phyloP scores from a whole-genome alignment of 176 grass and related monocot species.

The Oryza coarctata region DNA sequence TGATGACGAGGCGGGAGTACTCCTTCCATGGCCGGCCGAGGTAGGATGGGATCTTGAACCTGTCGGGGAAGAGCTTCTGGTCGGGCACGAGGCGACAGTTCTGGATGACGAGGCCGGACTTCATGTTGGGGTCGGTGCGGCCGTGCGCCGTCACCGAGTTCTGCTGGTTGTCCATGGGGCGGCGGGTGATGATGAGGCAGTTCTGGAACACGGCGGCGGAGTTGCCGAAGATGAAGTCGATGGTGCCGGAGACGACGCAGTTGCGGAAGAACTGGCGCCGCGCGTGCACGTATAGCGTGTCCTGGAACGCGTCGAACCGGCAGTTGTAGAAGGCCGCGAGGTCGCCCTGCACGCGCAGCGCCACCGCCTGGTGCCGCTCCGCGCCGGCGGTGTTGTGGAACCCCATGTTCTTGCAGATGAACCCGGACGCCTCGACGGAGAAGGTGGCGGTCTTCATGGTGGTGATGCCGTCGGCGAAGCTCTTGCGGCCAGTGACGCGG shows the following conservation, averaged over 20 bases:
- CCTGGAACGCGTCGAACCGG: slow-evolving; percentile 83
- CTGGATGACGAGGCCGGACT: slow-evolving; percentile 80
- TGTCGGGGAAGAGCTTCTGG: slow-evolving; percentile 51
- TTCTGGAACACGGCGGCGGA: slow-evolving; percentile 77
- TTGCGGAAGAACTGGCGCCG: slow-evolving; percentile 79
- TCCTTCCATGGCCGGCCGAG: slow-evolving; percentile 75
- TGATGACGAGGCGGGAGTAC: slow-evolving; percentile 59
- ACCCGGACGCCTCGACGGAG: slow-evolving; percentile 50
- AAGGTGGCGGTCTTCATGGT: slow-evolving; percentile 74
- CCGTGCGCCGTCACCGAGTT: slow-evolving; percentile 77
- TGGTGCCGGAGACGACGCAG: slow-evolving; percentile 77
- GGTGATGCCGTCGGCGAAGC: slow-evolving; percentile 57
- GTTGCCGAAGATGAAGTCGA: slow-evolving; percentile 95
- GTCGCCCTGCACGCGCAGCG: slow-evolving; percentile 64
- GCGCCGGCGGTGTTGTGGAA: slow-evolving; percentile 90
- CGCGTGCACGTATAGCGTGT: slow-evolving; percentile 70
- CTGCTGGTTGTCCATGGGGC: slow-evolving; percentile 75
- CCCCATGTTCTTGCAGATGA: slow-evolving; percentile 91
- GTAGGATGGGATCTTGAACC: slow-evolving; percentile 61
- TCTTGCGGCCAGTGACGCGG: slow-evolving; percentile 56
- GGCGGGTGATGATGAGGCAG: slow-evolving; percentile 63
- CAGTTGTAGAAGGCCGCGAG: slow-evolving; percentile 58
- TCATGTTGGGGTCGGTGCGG: slow-evolving; percentile 64
- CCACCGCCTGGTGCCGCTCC: slow-evolving; percentile 72
- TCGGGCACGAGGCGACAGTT: slow-evolving; percentile 73